Base-by-base conservation (phyloP, 2,329 filamentous ascomycete genomes). In the Talaromyces sp. region DNA sequence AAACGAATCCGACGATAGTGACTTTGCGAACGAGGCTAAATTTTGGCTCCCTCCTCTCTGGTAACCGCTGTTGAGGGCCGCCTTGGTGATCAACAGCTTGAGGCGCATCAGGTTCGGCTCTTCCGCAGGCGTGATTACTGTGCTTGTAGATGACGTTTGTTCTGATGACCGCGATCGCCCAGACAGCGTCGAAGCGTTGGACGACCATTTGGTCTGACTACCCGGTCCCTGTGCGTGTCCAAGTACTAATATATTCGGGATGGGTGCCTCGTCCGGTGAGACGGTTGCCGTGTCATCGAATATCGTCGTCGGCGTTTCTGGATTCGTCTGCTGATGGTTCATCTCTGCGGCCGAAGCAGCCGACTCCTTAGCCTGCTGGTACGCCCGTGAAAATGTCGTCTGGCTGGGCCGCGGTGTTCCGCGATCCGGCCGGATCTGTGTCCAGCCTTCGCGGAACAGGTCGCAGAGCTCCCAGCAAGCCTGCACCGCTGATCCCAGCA, bases 381-480 rank as follows among this genome's bases (percentile, higher is more conserved):
- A 77, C 26, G 75, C 72, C 65, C 83, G 79, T n/a, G 87, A 85
- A 70, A 95, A 95, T 55, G 81, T 87, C 11, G 87, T 84, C 71
- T 96, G 91, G 59, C 83, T 90, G 1, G 92, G 90, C 41, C 91
- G 83, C 14, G 93, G 92, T 1, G 92, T 96, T 51, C 89, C 89
- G 58, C 92, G 83, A 63, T 96, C 92, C 4, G 92, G 91, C 57
- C 91, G 85, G 53, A 94, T 86, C 67, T 94, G 90, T 3, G 90
- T 91, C 91, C 92, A 96, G 19, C 91, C 91, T 76, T 94, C 90
- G 54, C 91, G 85, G 79, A 97, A 96, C 58, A 97, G 86, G 75
- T 97, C 91, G 72, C 91, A 96, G 6, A 97, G 83, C 66, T 96
- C 92, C 91, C 91, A 97, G 72, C 92, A 97, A 14, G 92, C 91